These are phyloP conservation scores for Cymbopogon flexuosus DNA, from an alignment of 202 grass and related monocot species.

Conservation along the genomic window DNA sequence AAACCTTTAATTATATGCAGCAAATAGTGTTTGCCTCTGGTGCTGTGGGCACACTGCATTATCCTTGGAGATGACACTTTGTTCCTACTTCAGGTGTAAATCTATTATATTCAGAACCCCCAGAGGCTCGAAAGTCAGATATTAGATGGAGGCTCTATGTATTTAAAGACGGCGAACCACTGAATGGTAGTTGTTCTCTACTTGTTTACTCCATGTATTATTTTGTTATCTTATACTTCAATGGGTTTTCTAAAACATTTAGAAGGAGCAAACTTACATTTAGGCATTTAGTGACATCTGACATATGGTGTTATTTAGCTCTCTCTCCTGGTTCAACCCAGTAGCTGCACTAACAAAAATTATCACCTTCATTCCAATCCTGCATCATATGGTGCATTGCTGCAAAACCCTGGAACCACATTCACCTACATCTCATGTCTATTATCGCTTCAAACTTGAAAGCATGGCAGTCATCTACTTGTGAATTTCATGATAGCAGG, in stretches of 20 bases:
- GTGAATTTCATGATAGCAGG: background rate
- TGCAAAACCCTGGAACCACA: background rate
- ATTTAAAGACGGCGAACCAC: constrained; percentile 83
- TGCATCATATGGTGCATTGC: background rate
- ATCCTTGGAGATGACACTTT: constrained; percentile 7
- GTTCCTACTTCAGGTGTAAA: constrained; percentile 55
- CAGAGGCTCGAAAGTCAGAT: constrained; percentile 70
- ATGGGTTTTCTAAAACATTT: background rate
- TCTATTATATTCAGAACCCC: constrained; percentile 76
- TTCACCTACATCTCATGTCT: background rate
- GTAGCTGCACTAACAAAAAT: background rate
- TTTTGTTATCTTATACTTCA: constrained; percentile 4
- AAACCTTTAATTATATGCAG: constrained; percentile 3
- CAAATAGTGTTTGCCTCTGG: background rate
- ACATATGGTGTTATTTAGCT: background rate
- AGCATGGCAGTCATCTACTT: background rate
- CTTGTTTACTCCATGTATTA: constrained; percentile 28
- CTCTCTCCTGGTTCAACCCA: background rate
- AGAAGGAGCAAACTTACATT: background rate
- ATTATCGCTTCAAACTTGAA: background rate
- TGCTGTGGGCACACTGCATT: background rate
- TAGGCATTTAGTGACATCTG: background rate
- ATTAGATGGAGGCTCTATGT: constrained; percentile 89
- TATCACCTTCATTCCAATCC: background rate
- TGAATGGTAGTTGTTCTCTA: constrained; percentile 45